phyloP scores from a whole-genome alignment of 2,329 filamentous ascomycete genomes.

The Hypoxylon sp. region DNA sequence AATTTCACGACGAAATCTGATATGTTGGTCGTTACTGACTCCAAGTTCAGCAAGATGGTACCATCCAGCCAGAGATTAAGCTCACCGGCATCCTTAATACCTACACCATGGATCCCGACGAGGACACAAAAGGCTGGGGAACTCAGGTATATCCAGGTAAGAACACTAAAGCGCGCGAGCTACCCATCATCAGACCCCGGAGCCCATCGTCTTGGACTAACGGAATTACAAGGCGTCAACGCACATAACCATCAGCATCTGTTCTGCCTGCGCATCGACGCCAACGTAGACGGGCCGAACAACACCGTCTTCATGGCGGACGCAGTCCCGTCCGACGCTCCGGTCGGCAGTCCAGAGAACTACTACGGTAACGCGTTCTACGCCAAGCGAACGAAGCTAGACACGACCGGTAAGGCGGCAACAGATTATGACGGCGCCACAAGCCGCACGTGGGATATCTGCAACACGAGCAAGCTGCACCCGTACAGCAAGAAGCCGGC shows the following conservation, averaged over 20 bases:
- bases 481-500: constrained; percentile 88
- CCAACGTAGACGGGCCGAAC: constrained; percentile 86
- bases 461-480: constrained; percentile 87
- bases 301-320: constrained; percentile 92
- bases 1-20: neutral
- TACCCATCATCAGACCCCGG: constrained; percentile 13
- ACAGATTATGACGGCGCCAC: constrained; percentile 87
- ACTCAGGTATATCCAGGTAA: constrained; percentile 86
- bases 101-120: constrained; percentile 83
- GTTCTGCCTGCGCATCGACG: constrained; percentile 90
- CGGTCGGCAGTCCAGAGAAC: constrained; percentile 86
- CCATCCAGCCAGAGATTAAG: constrained; percentile 91
- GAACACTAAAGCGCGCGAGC: constrained; percentile 4
- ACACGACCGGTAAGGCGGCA: constrained; percentile 76
- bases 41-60: constrained; percentile 78
- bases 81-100: constrained; percentile 95
- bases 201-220: constrained; percentile 31
- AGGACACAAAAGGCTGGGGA: constrained; percentile 89
- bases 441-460: constrained; percentile 90
- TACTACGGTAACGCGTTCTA: constrained; percentile 92
- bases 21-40: constrained; percentile 37
- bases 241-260: constrained; percentile 97
- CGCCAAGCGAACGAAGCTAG: constrained; percentile 84
- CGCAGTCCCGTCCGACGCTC: constrained; percentile 77
- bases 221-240: constrained; percentile 74